Evolutionary conservation across 2,329 filamentous ascomycete species (phyloP).

Genomic region (Daldinia sp.): DNA sequence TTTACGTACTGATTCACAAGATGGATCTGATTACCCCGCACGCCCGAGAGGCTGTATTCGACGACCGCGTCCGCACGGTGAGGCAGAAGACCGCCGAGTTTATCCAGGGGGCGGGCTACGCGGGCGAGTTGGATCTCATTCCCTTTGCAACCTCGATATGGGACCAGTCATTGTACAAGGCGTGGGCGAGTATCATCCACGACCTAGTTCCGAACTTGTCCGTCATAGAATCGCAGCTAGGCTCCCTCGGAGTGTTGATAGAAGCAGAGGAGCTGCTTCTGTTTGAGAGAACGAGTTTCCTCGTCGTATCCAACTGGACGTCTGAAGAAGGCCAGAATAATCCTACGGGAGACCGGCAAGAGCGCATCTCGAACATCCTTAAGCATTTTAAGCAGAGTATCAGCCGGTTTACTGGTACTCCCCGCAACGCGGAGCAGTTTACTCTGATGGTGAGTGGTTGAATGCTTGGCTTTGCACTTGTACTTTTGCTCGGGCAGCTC

Average conservation of each 20-base stretch:
- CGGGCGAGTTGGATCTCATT: slow-evolving; percentile 71
- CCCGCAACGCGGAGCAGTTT: slow-evolving; percentile 84
- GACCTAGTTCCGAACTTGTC: slow-evolving; percentile 93
- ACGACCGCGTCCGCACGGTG: slow-evolving; percentile 81
- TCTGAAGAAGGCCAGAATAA: slow-evolving; percentile 78
- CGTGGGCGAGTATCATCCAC: slow-evolving; percentile 98
- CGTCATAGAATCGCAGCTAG: slow-evolving; percentile 86
- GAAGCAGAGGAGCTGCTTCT: slow-evolving; percentile 93
- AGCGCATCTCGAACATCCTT: slow-evolving; percentile 94
- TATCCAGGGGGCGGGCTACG: slow-evolving; percentile 51
- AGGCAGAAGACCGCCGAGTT: slow-evolving; percentile 73
- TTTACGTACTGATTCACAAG: slow-evolving; percentile 98
- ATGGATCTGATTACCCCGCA: slow-evolving; percentile 92
- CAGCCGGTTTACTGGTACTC: slow-evolving; percentile 78
- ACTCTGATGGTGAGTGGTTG: slow-evolving; percentile 64
- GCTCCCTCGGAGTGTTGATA: slow-evolving; percentile 82
- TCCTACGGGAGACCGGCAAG: slow-evolving; percentile 90
- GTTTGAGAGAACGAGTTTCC: slow-evolving; percentile 94
- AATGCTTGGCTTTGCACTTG: not conserved
- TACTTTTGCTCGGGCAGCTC: not conserved
- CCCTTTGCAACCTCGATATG: slow-evolving; percentile 97
- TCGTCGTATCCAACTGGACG: slow-evolving; percentile 93
- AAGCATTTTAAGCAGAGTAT: slow-evolving; percentile 95
- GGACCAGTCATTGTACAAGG: slow-evolving; percentile 98
- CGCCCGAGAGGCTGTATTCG: slow-evolving; percentile 81